A percentile compares a stretch with the other conserved stretches of the same genome.
Conservation (phyloP, 1,284 basidiomycete genomes). For the Boletus sp. region DNA sequence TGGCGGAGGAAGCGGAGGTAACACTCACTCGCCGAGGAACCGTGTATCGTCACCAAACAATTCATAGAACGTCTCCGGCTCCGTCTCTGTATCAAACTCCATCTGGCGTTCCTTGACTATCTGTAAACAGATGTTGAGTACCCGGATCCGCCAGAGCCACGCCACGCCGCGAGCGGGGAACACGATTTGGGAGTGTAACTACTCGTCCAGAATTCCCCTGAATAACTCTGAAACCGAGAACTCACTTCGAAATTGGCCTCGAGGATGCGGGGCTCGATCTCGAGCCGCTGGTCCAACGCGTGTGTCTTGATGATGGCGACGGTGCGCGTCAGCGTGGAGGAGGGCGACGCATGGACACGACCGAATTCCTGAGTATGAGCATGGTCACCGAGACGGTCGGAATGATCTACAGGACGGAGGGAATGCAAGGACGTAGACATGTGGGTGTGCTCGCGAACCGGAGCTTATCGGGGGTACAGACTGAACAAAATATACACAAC, state of each 20-base stretch:
- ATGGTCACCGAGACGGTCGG: slow-evolving; percentile 20
- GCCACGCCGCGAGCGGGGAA: slow-evolving; percentile 6
- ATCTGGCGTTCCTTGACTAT: slow-evolving; percentile 83
- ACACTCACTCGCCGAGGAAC: slow-evolving; percentile 73
- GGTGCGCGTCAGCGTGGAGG: slow-evolving; percentile 54
- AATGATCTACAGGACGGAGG: slow-evolving; percentile 19
- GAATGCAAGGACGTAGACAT: slow-evolving; percentile 31
- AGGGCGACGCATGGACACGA: slow-evolving; percentile 15
- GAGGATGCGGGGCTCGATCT: slow-evolving; percentile 70
- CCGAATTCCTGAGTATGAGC: slow-evolving; percentile 14
- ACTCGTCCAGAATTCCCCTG: slow-evolving; percentile 8
- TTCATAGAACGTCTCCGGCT: slow-evolving; percentile 74
- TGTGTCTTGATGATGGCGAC: slow-evolving; percentile 80
- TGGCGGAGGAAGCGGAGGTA: slow-evolving; percentile 11
- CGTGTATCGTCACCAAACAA: slow-evolving; percentile 76
- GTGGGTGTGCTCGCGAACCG: slow-evolving; percentile 15
- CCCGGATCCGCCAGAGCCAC: slow-evolving; percentile 22
- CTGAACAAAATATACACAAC: slow-evolving; percentile 28
- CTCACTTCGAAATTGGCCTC: slow-evolving; percentile 78
- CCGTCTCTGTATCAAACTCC: slow-evolving; percentile 79
- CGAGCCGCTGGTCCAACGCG: slow-evolving; percentile 68
- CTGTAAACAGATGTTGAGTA: slow-evolving; percentile 40
- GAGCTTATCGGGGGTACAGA: slow-evolving; percentile 3
- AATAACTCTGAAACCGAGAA: slow-evolving; percentile 9
- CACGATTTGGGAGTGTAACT: slow-evolving; percentile 6